phyloP scores from a whole-genome alignment of 2,329 filamentous ascomycete genomes.

The Fusarium penzigii region DNA sequence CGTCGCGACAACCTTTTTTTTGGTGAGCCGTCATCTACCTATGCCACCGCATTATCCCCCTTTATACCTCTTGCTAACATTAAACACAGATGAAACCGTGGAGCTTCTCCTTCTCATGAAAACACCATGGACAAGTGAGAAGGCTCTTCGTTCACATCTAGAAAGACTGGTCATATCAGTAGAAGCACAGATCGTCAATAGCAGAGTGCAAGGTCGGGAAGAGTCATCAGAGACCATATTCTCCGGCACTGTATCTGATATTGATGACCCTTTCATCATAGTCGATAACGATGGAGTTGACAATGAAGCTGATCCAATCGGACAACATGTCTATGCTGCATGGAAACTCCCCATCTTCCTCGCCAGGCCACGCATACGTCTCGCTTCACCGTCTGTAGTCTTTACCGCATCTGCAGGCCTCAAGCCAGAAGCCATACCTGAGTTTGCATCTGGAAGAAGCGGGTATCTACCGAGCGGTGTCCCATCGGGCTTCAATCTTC shows the following conservation, averaged over 20 bases:
- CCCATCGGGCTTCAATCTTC: slow-evolving; percentile 72
- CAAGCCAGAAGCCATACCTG: slow-evolving; percentile 45
- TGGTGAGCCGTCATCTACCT: slow-evolving; percentile 52
- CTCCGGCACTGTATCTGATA: slow-evolving; percentile 51
- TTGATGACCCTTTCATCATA: slow-evolving; percentile 52
- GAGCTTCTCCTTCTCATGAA: slow-evolving; percentile 68
- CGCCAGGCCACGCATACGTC: slow-evolving; percentile 60
- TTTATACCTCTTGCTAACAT: slow-evolving; percentile 39
- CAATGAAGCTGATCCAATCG: slow-evolving; percentile 15
- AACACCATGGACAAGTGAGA: slow-evolving; percentile 60
- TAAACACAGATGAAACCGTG: slow-evolving; percentile 67
- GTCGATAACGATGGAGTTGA: slow-evolving; percentile 41
- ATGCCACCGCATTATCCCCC: slow-evolving; percentile 31
- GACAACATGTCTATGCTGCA: slow-evolving; percentile 51
- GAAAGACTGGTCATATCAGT: slow-evolving; percentile 65
- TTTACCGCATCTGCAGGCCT: slow-evolving; percentile 64
- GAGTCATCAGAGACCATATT: slow-evolving; percentile 61
- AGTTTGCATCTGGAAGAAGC: slow-evolving; percentile 38
- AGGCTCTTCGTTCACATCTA: slow-evolving; percentile 58
- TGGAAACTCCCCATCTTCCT: slow-evolving; percentile 65
- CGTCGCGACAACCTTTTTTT: slow-evolving; percentile 70
- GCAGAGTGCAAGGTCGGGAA: slow-evolving; percentile 49
- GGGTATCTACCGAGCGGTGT: slow-evolving; percentile 71
- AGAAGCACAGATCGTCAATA: slow-evolving; percentile 66
- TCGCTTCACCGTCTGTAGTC: slow-evolving; percentile 66